These are phyloP conservation scores for Stenogyne calaminthoides DNA, from an alignment of 305 asterid species.

Conservation along the genomic window DNA sequence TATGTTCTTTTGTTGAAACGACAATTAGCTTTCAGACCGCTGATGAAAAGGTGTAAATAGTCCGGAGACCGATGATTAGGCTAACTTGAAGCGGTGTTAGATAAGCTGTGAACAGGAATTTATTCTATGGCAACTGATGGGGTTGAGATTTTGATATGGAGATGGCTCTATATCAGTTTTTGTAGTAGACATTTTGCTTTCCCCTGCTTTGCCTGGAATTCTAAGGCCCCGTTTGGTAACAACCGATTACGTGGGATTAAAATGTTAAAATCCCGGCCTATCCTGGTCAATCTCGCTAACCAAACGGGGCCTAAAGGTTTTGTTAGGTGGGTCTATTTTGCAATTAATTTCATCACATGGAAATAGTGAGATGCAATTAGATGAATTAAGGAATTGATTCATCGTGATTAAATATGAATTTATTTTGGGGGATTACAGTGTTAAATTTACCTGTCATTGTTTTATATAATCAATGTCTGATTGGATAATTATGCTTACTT, in stretches of 20 bases:
- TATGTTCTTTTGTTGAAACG: conserved; percentile 83
- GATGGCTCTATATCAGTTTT: conserved; percentile 16
- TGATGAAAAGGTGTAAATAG: conserved; percentile 32
- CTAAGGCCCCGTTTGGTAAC: no score
- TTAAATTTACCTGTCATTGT: neutral
- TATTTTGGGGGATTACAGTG: neutral
- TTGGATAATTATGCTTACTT: neutral
- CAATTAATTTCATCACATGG: neutral
- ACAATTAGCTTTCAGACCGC: neutral
- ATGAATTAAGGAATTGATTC: neutral
- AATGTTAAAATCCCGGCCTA: no score
- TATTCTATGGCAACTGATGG: conserved; percentile 12
- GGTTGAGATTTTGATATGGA: conserved; percentile 26
- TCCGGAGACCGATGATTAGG: neutral
- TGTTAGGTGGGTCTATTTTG: neutral
- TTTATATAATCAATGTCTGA: neutral
- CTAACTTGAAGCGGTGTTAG: conserved; percentile 17
- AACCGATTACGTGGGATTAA: no score
- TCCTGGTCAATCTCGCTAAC: no score
- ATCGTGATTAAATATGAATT: neutral
- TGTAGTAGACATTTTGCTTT: neutral
- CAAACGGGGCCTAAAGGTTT: no score
- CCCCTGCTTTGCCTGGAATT: neutral
- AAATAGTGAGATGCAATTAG: neutral
- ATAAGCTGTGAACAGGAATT: neutral